These are phyloP conservation scores for Pichia ethanolica DNA, from an alignment of 805 yeast genomes.

Conservation along the genomic window DNA sequence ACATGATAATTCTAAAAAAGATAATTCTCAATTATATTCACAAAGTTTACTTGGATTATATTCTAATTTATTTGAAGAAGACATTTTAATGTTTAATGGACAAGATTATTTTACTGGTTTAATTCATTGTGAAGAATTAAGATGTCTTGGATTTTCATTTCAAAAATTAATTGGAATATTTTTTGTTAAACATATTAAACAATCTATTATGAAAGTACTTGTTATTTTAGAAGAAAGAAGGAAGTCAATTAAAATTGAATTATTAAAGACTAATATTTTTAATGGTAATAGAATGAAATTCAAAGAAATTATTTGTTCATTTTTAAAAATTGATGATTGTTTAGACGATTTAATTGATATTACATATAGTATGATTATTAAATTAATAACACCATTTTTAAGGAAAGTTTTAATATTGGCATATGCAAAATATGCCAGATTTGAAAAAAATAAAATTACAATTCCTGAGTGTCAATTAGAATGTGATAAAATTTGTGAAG, in stretches of 20 bases:
- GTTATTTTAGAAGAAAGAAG: slow-evolving; percentile 9
- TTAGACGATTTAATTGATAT: slow-evolving; percentile 29
- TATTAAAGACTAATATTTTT: not conserved
- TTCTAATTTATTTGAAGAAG: slow-evolving; percentile 46
- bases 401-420: slow-evolving; percentile 55
- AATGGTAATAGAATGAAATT: slow-evolving; percentile 11
- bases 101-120: slow-evolving; percentile 49
- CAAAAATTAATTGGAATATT: slow-evolving; percentile 43
- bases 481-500: slow-evolving; percentile 43
- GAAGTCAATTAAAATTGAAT: not conserved
- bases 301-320: slow-evolving; percentile 11
- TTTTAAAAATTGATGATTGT: slow-evolving; percentile 18
- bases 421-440: slow-evolving; percentile 17
- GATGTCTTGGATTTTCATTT: slow-evolving; percentile 37
- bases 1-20: slow-evolving; percentile 13
- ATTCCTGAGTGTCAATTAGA: slow-evolving; percentile 31
- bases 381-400: slow-evolving; percentile 55
- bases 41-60: slow-evolving; percentile 34
- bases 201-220: slow-evolving; percentile 28
- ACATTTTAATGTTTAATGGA: slow-evolving; percentile 25
- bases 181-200: slow-evolving; percentile 46
- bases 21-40: slow-evolving; percentile 20
- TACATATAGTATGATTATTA: slow-evolving; percentile 47
- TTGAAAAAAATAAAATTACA: not conserved
- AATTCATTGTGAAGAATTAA: slow-evolving; percentile 42